These are phyloP conservation scores for Amanita exitialis DNA, from an alignment of 768 basidiomycete genomes.

Conservation along the genomic window DNA sequence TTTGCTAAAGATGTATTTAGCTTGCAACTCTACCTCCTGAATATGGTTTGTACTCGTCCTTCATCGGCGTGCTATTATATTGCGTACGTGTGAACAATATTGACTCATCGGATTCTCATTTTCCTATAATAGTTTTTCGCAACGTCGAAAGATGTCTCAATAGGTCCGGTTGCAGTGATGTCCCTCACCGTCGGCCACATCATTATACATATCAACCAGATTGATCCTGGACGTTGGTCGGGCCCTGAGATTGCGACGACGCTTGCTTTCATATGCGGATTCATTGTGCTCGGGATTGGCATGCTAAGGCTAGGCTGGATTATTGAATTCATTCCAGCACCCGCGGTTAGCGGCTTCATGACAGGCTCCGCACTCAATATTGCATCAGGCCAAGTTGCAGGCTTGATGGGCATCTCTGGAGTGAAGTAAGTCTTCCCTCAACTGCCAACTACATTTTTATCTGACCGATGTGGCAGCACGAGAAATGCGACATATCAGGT, in stretches of 20 bases:
- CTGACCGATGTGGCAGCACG: constrained; percentile 40
- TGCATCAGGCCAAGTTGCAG: constrained; percentile 79
- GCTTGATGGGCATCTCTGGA: constrained; percentile 77
- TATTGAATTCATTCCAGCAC: constrained; percentile 87
- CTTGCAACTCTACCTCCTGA: constrained; percentile 76
- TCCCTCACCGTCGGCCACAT: constrained; percentile 80
- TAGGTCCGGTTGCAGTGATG: constrained; percentile 99
- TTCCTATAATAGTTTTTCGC: constrained; percentile 65
- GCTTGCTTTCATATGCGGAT: constrained; percentile 80
- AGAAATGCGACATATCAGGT: constrained; percentile 78
- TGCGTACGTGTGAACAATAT: constrained; percentile 39
- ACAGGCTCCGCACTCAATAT: constrained; percentile 97
- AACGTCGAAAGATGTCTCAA: constrained; percentile 98
- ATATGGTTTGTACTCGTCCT: constrained; percentile 92
- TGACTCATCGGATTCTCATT: background rate
- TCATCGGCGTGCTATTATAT: constrained; percentile 79
- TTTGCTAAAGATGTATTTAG: constrained; percentile 23
- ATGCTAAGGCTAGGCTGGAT: constrained; percentile 87
- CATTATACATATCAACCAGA: constrained; percentile 50
- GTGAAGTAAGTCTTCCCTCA: constrained; percentile 51
- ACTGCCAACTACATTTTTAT: background rate
- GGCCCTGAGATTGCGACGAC: constrained; percentile 74
- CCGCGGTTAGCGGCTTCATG: constrained; percentile 88
- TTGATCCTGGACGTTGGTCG: constrained; percentile 47
- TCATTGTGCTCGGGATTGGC: constrained; percentile 86